phyloP scores from a whole-genome alignment of 306 rosid species.

The Acmispon strigosus region DNA sequence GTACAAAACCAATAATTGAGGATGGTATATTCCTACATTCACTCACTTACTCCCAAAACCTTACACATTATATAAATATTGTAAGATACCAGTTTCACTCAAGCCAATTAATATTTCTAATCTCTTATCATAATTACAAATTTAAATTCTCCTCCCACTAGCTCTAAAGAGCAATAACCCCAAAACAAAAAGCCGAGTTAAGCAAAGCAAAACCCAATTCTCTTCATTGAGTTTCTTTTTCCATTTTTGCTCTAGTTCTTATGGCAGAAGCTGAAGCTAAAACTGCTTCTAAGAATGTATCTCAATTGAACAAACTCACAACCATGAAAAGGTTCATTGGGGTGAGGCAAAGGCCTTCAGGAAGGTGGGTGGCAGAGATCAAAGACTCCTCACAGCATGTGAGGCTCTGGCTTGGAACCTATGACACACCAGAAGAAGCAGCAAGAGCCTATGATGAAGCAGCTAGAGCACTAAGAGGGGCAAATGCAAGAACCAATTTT shows the following conservation, averaged over 20 bases:
- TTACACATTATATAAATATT: constrained; percentile 21
- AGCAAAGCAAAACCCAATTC: background rate
- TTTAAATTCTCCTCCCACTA: background rate
- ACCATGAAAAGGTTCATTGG: constrained; percentile 54
- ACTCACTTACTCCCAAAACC: constrained; percentile 18
- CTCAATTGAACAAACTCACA: constrained; percentile 15
- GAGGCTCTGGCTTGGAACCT: constrained; percentile 82
- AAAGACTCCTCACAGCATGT: constrained; percentile 81
- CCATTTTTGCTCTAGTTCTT: background rate
- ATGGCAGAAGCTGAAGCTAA: constrained; percentile 53
- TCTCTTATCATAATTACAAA: background rate
- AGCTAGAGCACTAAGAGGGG: constrained; percentile 61
- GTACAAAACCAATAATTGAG: constrained; percentile 27
- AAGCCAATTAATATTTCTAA: background rate
- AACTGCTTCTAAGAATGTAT: constrained; percentile 2
- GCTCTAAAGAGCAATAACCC: background rate
- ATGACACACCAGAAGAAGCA: constrained; percentile 79
- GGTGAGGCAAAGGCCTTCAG: constrained; percentile 78
- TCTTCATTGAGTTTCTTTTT: background rate
- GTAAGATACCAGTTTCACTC: constrained; percentile 6
- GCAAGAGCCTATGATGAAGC: constrained; percentile 88
- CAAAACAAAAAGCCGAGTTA: background rate
- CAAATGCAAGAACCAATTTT: constrained; percentile 73
- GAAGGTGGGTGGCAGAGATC: constrained; percentile 91
- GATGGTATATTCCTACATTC: constrained; percentile 22